Evolutionary conservation across 2,329 filamentous ascomycete species (phyloP).

Genomic region (Ampelomyces quisqualis): DNA sequence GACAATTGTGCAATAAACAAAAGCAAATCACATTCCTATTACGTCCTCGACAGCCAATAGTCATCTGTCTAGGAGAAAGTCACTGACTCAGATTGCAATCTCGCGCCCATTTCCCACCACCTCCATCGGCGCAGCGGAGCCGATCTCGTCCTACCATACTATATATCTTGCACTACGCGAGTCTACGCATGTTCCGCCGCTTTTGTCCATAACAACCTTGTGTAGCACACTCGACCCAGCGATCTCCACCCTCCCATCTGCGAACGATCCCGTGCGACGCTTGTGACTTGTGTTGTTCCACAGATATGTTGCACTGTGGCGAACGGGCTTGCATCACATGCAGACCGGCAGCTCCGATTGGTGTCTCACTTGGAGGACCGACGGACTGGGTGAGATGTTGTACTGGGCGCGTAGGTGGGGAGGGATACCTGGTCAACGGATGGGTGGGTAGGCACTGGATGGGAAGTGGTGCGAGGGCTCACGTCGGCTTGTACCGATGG

Average conservation of each 20-base stretch:
- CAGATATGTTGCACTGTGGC: background rate
- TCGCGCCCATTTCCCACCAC: background rate
- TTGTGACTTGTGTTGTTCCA: background rate
- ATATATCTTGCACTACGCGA: constrained; percentile 2
- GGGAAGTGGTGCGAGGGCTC: background rate
- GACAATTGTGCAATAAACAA: no score
- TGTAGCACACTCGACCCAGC: constrained; percentile 10
- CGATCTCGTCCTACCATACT: constrained; percentile 3
- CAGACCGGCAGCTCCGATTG: constrained; percentile 29
- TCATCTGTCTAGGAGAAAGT: background rate
- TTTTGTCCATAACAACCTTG: constrained; percentile 15
- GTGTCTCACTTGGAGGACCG: constrained; percentile 21
- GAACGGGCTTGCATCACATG: constrained; percentile 15
- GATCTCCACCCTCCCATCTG: constrained; percentile 10
- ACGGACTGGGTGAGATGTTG: constrained; percentile 12
- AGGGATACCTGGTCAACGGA: background rate
- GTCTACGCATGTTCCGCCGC: constrained; percentile 27
- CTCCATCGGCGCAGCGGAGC: no score
- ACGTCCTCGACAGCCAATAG: background rate
- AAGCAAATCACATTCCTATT: background rate
- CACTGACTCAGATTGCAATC: background rate
- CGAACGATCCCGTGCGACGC: constrained; percentile 22
- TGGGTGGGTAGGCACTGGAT: background rate
- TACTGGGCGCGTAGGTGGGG: constrained; percentile 10
- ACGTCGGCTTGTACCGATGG: background rate